Conservation (phyloP, 2,329 filamentous ascomycete species). For the Drechslerella coelobrocha region DNA sequence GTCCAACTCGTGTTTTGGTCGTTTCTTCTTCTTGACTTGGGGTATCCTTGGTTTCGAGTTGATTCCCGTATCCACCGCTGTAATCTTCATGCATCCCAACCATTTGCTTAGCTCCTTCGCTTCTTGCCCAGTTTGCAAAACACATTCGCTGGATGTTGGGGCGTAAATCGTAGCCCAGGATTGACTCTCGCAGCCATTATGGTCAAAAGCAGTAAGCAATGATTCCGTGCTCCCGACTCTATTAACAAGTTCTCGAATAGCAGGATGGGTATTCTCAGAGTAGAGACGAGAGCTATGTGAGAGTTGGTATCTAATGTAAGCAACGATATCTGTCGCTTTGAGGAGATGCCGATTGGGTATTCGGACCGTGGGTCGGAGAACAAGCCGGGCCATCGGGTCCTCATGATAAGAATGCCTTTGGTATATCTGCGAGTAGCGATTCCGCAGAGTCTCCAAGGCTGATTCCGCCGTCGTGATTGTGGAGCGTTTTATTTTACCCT, state of each 20-base stretch:
- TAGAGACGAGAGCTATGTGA: neutral
- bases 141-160: constrained; percentile 71
- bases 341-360: constrained; percentile 24
- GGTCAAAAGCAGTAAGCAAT: constrained; percentile 79
- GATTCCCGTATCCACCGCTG: constrained; percentile 72
- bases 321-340: constrained; percentile 20
- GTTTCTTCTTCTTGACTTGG: constrained; percentile 60
- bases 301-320: constrained; percentile 15
- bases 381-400: constrained; percentile 18
- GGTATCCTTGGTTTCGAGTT: constrained; percentile 57
- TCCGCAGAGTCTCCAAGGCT: constrained; percentile 14
- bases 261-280: constrained; percentile 30
- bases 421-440: constrained; percentile 11
- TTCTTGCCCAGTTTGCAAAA: constrained; percentile 78
- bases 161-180: constrained; percentile 87
- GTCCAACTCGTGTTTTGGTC: constrained; percentile 72
- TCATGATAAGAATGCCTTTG: constrained; percentile 27
- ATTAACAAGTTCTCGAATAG: constrained; percentile 25
- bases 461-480: constrained; percentile 31
- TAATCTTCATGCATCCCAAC: constrained; percentile 77
- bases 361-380: constrained; percentile 28
- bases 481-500: constrained; percentile 34
- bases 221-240: constrained; percentile 23
- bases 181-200: constrained; percentile 73
- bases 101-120: constrained; percentile 76